These are phyloP conservation scores for Spirogloea muscicola DNA, from an alignment of 139 green algal genomes.

Conservation along the genomic window DNA sequence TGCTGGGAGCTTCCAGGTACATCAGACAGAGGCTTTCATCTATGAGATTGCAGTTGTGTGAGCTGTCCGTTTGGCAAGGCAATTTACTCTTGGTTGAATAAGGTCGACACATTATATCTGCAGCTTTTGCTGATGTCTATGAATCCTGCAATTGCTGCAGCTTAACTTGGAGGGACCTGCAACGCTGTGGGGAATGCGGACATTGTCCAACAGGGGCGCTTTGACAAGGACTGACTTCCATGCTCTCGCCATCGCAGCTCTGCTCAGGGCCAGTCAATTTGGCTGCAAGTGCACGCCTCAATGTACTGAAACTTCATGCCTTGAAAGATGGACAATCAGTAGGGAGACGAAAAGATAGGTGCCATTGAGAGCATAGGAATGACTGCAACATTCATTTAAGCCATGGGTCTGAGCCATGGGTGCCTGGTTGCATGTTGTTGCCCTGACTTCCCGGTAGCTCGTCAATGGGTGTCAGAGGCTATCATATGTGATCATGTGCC, in stretches of 20 bases:
- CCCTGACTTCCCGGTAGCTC: no score
- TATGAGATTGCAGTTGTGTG: not conserved
- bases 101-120: not conserved
- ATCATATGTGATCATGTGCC: no score
- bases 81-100: not conserved
- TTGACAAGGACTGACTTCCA: slow-evolving; percentile 16
- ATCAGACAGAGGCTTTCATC: not conserved
- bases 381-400: no score
- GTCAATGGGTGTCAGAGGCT: no score
- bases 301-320: no score
- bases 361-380: no score
- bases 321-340: no score
- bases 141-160: not conserved
- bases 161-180: slow-evolving; percentile 14
- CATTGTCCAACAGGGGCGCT: not conserved
- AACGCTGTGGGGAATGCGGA: slow-evolving; percentile 19
- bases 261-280: no score
- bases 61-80: not conserved
- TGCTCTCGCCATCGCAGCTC: slow-evolving; percentile 2
- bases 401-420: no score
- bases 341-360: no score
- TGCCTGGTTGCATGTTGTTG: no score
- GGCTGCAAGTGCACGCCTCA: no score
- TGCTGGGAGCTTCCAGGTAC: slow-evolving; percentile 3
- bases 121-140: not conserved